These are phyloP conservation scores for Usnea hakonensis DNA, from an alignment of 495 filamentous ascomycete genomes.

Conservation along the genomic window DNA sequence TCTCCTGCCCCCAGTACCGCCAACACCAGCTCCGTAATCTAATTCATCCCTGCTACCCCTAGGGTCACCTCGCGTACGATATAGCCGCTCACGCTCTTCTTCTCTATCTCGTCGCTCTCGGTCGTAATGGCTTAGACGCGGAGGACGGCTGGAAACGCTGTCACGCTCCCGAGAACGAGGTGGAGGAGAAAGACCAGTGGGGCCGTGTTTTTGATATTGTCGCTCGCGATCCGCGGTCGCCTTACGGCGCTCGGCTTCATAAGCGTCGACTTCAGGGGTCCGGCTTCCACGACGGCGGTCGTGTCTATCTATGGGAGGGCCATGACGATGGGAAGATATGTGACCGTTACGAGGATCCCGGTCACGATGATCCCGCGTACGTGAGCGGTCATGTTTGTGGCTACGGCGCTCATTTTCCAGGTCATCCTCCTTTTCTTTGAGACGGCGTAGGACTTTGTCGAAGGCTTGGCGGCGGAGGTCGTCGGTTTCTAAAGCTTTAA, in stretches of 20 bases:
- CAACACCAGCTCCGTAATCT: slow-evolving; percentile 76
- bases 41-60: slow-evolving; percentile 70
- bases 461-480: slow-evolving; percentile 77
- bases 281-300: slow-evolving; percentile 54
- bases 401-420: slow-evolving; percentile 59
- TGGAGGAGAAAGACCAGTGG: slow-evolving; percentile 52
- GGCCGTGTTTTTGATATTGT: slow-evolving; percentile 72
- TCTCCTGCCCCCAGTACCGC: slow-evolving; percentile 49
- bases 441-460: slow-evolving; percentile 83
- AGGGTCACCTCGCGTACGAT: slow-evolving; percentile 71
- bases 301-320: slow-evolving; percentile 44
- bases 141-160: slow-evolving; percentile 23
- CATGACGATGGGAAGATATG: slow-evolving; percentile 27
- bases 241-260: slow-evolving; percentile 81
- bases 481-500: slow-evolving; percentile 69
- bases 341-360: slow-evolving; percentile 47
- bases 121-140: slow-evolving; percentile 46
- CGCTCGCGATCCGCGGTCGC: slow-evolving; percentile 80
- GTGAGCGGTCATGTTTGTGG: slow-evolving; percentile 46
- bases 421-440: slow-evolving; percentile 87
- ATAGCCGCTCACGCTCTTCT: slow-evolving; percentile 75
- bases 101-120: slow-evolving; percentile 73
- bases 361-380: slow-evolving; percentile 42
- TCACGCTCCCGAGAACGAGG: slow-evolving; percentile 50
- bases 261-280: slow-evolving; percentile 77